Conservation (phyloP, 192 early-diverging fungal species). For the Coemansia umbellata region DNA sequence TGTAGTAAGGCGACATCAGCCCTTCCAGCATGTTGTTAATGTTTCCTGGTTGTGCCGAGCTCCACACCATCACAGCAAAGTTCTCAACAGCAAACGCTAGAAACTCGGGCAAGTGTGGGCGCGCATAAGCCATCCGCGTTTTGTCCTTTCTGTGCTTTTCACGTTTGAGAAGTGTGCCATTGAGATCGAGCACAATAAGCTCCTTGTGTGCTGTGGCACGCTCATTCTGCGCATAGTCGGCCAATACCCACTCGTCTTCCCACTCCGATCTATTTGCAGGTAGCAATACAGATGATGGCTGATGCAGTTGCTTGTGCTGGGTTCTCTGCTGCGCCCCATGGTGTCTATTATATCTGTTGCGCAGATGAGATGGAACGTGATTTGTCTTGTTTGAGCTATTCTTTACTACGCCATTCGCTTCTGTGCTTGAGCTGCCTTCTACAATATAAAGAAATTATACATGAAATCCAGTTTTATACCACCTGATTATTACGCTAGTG, state of each 20-base stretch:
- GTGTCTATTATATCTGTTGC: not conserved
- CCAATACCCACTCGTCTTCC: slow-evolving; percentile 13
- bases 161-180: slow-evolving; percentile 63
- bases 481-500: no score
- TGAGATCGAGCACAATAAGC: slow-evolving; percentile 67
- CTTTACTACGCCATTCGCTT: not conserved
- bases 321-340: not conserved
- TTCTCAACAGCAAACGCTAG: slow-evolving; percentile 53
- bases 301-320: not conserved
- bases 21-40: slow-evolving; percentile 55
- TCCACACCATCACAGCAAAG: slow-evolving; percentile 75
- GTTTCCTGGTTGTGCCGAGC: slow-evolving; percentile 56
- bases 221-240: slow-evolving; percentile 27
- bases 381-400: not conserved
- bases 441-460: not conserved
- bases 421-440: not conserved
- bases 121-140: slow-evolving; percentile 12
- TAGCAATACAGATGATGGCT: not conserved
- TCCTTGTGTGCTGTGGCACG: slow-evolving; percentile 22
- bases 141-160: not conserved
- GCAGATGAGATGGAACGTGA: slow-evolving; percentile 15
- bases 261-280: not conserved
- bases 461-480: no score
- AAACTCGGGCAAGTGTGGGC: slow-evolving; percentile 56
- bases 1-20: slow-evolving; percentile 33